Percentiles rank a stretch among this genome's conserved stretches.
phyloP scores from a whole-genome alignment of 805 yeast species.

The Nakazawaea peltata region DNA sequence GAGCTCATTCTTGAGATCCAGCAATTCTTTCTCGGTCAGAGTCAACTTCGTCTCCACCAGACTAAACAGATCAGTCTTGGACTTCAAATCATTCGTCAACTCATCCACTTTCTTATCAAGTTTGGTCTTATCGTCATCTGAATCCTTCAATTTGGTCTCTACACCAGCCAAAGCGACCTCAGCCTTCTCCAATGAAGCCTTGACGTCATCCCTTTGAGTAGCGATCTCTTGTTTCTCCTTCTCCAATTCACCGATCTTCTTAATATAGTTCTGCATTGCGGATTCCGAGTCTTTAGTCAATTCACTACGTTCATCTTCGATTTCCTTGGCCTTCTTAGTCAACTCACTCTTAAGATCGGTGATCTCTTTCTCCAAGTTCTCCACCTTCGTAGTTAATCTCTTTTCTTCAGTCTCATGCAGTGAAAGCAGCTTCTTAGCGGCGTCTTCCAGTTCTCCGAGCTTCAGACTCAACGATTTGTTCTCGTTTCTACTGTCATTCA shows the following conservation, averaged over 20 bases:
- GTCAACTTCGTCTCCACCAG: too few relatives aligned
- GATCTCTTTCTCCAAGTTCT: slow-evolving; percentile 22
- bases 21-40: too few relatives aligned
- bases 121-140: slow-evolving; percentile 1
- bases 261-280: slow-evolving; percentile 38
- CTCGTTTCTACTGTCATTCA: slow-evolving; percentile 1
- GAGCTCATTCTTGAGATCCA: too few relatives aligned
- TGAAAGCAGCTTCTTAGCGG: slow-evolving; percentile 8
- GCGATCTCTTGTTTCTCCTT: slow-evolving; percentile 13
- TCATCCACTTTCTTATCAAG: too few relatives aligned
- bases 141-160: not conserved
- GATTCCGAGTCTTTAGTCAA: slow-evolving; percentile 42
- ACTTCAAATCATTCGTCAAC: too few relatives aligned
- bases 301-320: slow-evolving; percentile 42
- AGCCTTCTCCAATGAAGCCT: not conserved
- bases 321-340: slow-evolving; percentile 29
- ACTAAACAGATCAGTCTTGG: too few relatives aligned
- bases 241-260: slow-evolving; percentile 36
- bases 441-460: not conserved
- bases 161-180: slow-evolving; percentile 1
- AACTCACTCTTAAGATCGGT: slow-evolving; percentile 24
- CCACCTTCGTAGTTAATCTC: too few relatives aligned
- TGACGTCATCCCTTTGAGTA: too few relatives aligned
- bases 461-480: slow-evolving; percentile 1
- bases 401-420: not conserved